phyloP scores from a whole-genome alignment of 1,139 yeast species.

The Pichiaceae sp. region DNA sequence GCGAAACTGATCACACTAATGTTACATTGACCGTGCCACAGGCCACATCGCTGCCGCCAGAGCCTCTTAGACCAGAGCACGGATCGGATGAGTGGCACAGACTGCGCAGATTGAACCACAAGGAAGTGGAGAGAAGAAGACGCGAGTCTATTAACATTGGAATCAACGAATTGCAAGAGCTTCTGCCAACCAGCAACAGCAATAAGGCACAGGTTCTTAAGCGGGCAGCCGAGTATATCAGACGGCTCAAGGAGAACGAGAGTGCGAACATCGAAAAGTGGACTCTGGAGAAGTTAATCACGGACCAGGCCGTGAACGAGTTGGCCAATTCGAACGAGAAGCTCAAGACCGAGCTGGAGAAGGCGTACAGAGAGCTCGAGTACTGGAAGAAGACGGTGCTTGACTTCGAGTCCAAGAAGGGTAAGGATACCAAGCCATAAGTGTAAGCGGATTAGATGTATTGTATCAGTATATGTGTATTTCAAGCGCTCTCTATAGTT shows the following conservation, averaged over 20 bases:
- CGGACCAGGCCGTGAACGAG: conserved; percentile 87
- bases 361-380: conserved; percentile 90
- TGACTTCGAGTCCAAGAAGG: conserved; percentile 11
- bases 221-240: conserved; percentile 83
- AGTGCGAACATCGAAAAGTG: conserved; percentile 84
- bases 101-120: conserved; percentile 82
- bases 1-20: not conserved
- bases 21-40: conserved; percentile 6
- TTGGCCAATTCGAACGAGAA: conserved; percentile 70
- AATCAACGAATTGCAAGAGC: conserved; percentile 70
- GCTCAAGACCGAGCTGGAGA: conserved; percentile 69
- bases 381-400: conserved; percentile 56
- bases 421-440: not conserved
- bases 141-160: conserved; percentile 89
- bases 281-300: conserved; percentile 83
- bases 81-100: conserved; percentile 86
- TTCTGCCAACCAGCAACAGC: conserved; percentile 83
- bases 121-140: conserved; percentile 95
- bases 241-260: conserved; percentile 81
- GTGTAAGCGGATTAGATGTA: no score
- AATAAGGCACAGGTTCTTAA: conserved; percentile 86
- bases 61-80: conserved; percentile 31
- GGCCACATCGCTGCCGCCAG: conserved; percentile 5
- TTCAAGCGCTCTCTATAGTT: conserved; percentile 26
- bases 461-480: no score